Evolutionary conservation across 1,139 yeast species (phyloP), one percentile per base, ranked within the genome.

Genomic region (Suhomyces guaymorum): DNA sequence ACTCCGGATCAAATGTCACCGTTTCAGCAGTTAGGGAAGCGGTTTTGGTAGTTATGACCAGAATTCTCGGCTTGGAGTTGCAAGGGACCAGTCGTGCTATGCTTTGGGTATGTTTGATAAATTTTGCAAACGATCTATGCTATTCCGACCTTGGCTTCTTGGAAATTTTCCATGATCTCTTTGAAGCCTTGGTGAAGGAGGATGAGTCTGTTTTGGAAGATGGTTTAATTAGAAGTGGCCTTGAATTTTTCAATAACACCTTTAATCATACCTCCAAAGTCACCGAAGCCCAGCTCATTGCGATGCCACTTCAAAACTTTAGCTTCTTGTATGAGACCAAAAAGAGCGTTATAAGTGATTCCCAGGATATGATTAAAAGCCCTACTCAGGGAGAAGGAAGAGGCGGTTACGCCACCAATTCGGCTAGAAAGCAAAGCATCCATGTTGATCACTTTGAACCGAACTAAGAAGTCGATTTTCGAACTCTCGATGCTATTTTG

Each of bases 91-190:
- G 41, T 3, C 37, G 40, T 14, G 41, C 57, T 1, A 33, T 54
- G 26, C 38, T 51, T 2, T 63, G 68, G 67, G 49, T 63, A 3
- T 42, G 54, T 15, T 44, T 64, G 26, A 44, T 63, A 24, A 59
- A 62, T 30, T 49, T 51, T 19, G 59, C 59, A 4, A 59, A 60
- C 33, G 68, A 63, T 30, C 44, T 56, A 5, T 63, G 69, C 37
- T 59, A 56, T 33, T 42, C 55, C 8, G 63, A 63, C 34, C 37
- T 63, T 21, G 33, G 54, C 15, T 44, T 42, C 23, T 54, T 54
- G 16, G 39, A 46, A 2, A 30, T 47, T 0, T 56, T 61, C 26
- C 50, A 48, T 9, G 43, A 46, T 2, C 33, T 59, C n/a, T 51
- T 61, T 30, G 50, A 48, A 18, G 37, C 35, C 15, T 47, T 57